Percentiles rank a stretch among this genome's conserved stretches.
Conservation (phyloP, 352 stramenopile species). For the Globisporangium cederbergense region DNA sequence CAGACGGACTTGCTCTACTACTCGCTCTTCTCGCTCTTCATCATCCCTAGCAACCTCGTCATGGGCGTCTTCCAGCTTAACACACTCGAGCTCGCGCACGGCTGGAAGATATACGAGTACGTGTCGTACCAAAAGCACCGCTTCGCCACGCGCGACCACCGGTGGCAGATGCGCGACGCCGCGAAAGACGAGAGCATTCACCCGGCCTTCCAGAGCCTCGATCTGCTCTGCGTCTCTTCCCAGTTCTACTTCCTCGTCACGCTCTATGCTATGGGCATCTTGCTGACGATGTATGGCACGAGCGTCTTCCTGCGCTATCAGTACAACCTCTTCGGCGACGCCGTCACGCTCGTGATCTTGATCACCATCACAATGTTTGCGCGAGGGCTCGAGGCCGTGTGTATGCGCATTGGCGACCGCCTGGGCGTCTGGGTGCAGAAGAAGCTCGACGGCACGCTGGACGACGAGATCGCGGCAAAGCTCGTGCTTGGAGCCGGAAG, state of each 20-base stretch:
- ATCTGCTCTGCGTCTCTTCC: slow-evolving; percentile 95
- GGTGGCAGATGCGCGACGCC: slow-evolving; percentile 88
- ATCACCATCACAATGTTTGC: slow-evolving; percentile 76
- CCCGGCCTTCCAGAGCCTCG: slow-evolving; percentile 90
- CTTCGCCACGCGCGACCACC: slow-evolving; percentile 91
- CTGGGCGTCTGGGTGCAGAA: slow-evolving; percentile 91
- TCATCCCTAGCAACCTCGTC: slow-evolving; percentile 93
- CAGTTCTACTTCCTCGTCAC: slow-evolving; percentile 90
- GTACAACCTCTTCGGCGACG: slow-evolving; percentile 94
- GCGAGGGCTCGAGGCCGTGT: slow-evolving; percentile 53
- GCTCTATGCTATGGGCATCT: slow-evolving; percentile 82
- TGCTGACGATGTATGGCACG: slow-evolving; percentile 91
- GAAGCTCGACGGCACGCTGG: slow-evolving; percentile 91
- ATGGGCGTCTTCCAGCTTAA: slow-evolving; percentile 95
- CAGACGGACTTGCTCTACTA: slow-evolving; percentile 95
- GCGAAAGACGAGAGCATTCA: slow-evolving; percentile 92
- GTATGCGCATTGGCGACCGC: slow-evolving; percentile 70
- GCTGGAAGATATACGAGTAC: slow-evolving; percentile 98
- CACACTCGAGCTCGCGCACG: slow-evolving; percentile 94
- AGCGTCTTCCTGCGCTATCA: slow-evolving; percentile 92
- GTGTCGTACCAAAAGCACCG: slow-evolving; percentile 95
- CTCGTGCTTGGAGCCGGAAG: slow-evolving; percentile 92
- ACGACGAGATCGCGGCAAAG: slow-evolving; percentile 95
- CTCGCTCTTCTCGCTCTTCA: slow-evolving; percentile 92
- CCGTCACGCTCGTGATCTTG: slow-evolving; percentile 88